Base-by-base conservation (phyloP, 1,139 yeast species). In the Kazachstania sp. region DNA sequence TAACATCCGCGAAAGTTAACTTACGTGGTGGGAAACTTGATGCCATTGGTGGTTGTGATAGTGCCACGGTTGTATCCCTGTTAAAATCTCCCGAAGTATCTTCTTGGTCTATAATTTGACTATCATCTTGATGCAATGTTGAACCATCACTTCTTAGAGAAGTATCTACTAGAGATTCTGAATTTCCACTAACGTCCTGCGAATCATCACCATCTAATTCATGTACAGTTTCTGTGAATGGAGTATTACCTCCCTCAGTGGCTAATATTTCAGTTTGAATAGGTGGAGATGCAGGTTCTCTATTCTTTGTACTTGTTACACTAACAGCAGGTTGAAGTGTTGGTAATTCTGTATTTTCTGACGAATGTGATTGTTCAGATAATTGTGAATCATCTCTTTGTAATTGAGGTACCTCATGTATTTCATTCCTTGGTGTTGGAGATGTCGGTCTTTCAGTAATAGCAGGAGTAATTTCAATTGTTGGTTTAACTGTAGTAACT, bases 1-100 rank as follows among this genome's bases (percentile, higher is more conserved):
- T 55, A 3, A 67, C 61, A 49, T 64, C 66, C 20, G 57, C 66
- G 46, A 65, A 58, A 3, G 67, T 60, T 8, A 69, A 51, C 50
- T 66, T 68, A 23, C 66, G 54, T 9, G 66, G 63, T 11, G 65
- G 67, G 15, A 52, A 28, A 12, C 43, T 26, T 13, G 43, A 43
- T 13, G 36, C 30, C 11, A 29, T 34, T 4, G 40, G 41, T 7
- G 43, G 38, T 36, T 3, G 26, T 16, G 39, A 16, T 2, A 18
- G 16, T 2, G 20, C 19, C 9, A 31, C 31, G 4, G 32, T 20
- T 15, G 20, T 28, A 13, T 18, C 31, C 11, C 36, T 32, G 8
- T 13, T 15, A 18, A 29, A 31, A 19, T 18, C 23, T 8, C 15
- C 16, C 13, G 42, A 39, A 15, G 16, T 16, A 39, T 39, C 42